A percentile compares a stretch with the other conserved stretches of the same genome.
phyloP scores from a whole-genome alignment of 1,139 yeast species.

The Meyerozyma guilliermondii region DNA sequence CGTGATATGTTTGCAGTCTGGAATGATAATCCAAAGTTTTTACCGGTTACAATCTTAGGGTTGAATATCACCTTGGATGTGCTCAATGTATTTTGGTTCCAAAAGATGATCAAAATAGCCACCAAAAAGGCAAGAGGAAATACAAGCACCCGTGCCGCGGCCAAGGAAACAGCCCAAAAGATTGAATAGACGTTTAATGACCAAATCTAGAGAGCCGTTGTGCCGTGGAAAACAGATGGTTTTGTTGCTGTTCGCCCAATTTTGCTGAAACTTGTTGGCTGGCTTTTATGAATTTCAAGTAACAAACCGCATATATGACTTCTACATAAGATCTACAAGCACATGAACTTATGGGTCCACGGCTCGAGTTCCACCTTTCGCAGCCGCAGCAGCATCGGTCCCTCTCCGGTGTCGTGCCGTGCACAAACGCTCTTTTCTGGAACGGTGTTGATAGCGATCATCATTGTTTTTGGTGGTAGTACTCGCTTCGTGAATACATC shows the following conservation, averaged over 20 bases:
- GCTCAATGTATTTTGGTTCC: slow-evolving; percentile 75
- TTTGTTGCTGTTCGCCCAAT: too few species aligned
- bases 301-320: too few species aligned
- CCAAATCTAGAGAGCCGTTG: too few species aligned
- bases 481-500: neutral
- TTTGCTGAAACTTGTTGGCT: too few species aligned
- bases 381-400: neutral
- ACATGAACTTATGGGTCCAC: too few species aligned
- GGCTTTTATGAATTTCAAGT: too few species aligned
- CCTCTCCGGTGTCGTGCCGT: neutral
- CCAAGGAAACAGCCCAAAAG: neutral
- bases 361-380: too few species aligned
- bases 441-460: neutral
- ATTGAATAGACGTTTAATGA: neutral
- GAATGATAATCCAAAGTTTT: slow-evolving; percentile 20
- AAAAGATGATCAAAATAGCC: slow-evolving; percentile 77
- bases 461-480: neutral
- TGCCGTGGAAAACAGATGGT: too few species aligned
- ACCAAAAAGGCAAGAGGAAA: slow-evolving; percentile 28
- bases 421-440: neutral
- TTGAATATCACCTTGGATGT: slow-evolving; percentile 64
- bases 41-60: slow-evolving; percentile 41
- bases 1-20: slow-evolving; percentile 43
- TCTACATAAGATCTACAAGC: too few species aligned
- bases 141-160: neutral